A percentile compares a stretch with the other conserved stretches of the same genome.
Evolutionary conservation across 2,329 filamentous ascomycete species (phyloP).

Genomic region (Aspergillus sp.): DNA sequence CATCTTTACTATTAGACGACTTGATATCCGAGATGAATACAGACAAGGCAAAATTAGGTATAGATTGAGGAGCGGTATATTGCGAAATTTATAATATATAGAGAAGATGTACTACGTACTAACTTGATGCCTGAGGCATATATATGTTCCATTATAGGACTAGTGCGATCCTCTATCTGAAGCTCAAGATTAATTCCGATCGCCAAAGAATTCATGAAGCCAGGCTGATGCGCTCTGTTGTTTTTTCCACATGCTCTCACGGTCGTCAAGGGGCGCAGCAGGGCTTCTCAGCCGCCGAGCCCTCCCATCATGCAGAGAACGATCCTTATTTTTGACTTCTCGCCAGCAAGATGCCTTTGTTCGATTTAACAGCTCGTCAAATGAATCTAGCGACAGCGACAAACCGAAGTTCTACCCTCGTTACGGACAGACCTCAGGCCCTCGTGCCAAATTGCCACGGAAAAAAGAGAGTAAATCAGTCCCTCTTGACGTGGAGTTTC

Average conservation of each 20-base stretch:
- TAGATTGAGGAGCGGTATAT: neutral
- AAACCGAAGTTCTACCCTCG: constrained; percentile 1
- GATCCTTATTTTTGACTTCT: constrained; percentile 1
- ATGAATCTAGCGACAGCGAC: constrained; percentile 3
- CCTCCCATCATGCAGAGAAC: constrained; percentile 6
- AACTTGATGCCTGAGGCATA: constrained; percentile 2
- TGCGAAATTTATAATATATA: neutral
- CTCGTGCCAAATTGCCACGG: neutral
- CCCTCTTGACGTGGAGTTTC: constrained; percentile 24
- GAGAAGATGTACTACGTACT: constrained; percentile 2
- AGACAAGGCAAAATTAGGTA: neutral
- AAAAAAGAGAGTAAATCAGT: constrained; percentile 8
- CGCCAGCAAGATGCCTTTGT: constrained; percentile 9
- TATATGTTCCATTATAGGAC: neutral
- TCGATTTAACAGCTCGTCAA: constrained; percentile 15
- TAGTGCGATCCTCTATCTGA: constrained; percentile 1
- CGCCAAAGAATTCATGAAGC: neutral
- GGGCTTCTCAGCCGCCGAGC: constrained; percentile 17
- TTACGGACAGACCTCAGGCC: neutral
- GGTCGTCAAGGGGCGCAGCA: constrained; percentile 13
- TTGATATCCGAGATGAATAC: neutral
- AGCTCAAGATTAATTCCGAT: constrained; percentile 3
- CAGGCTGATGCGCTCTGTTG: neutral
- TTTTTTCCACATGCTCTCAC: constrained; percentile 21
- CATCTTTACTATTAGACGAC: neutral